These are phyloP conservation scores for Sordariomycetes sp. DNA, from an alignment of 2,329 filamentous ascomycete species.

Conservation along the genomic window DNA sequence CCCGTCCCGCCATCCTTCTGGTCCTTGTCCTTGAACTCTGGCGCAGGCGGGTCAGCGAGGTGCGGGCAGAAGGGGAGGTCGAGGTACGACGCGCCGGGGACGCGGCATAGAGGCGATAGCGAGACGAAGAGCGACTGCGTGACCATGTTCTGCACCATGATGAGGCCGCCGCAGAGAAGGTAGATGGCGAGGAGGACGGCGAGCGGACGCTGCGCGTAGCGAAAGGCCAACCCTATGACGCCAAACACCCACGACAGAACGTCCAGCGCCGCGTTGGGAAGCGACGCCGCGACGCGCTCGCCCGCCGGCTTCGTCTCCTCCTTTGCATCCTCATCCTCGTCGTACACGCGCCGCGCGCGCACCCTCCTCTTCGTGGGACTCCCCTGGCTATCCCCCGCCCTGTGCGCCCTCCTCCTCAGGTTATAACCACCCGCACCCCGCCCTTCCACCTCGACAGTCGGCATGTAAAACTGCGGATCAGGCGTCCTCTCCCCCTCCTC, in stretches of 20 bases:
- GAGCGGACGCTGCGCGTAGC: constrained; percentile 50
- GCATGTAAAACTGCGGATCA: constrained; percentile 41
- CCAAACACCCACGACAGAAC: constrained; percentile 35
- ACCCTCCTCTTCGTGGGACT: constrained; percentile 13
- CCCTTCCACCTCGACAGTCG: constrained; percentile 26
- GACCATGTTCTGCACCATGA: constrained; percentile 48
- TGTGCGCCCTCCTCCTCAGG: constrained; percentile 14
- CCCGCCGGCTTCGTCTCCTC: constrained; percentile 7
- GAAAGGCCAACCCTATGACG: constrained; percentile 44
- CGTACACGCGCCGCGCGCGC: background rate
- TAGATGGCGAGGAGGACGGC: constrained; percentile 48
- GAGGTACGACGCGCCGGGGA: constrained; percentile 51
- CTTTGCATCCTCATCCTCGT: constrained; percentile 3
- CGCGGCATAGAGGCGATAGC: constrained; percentile 54
- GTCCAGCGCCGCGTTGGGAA: constrained; percentile 24
- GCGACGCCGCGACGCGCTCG: constrained; percentile 18
- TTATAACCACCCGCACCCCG: constrained; percentile 15
- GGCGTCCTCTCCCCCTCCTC: constrained; percentile 21
- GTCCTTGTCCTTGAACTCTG: constrained; percentile 7
- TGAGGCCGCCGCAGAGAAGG: constrained; percentile 42
- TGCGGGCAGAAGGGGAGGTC: constrained; percentile 49
- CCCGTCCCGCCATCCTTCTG: constrained; percentile 7
- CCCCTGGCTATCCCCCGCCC: constrained; percentile 3
- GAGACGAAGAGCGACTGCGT: constrained; percentile 46
- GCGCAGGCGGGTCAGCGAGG: constrained; percentile 7